Base-by-base conservation (phyloP, 768 basidiomycete genomes). In the Mycena pura region DNA sequence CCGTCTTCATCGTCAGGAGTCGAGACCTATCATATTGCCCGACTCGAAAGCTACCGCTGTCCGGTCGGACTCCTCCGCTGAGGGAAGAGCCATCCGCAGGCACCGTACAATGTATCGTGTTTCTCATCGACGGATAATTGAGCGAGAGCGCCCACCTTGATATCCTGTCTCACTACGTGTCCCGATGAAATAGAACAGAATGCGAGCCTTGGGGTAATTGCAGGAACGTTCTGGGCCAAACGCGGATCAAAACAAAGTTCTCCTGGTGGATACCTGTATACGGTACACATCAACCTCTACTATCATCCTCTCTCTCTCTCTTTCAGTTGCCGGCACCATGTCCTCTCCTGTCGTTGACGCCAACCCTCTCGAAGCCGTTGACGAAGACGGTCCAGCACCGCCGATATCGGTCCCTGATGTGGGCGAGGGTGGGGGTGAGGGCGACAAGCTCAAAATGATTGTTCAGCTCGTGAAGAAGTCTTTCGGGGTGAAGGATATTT, bases 401-500 rank as follows among this genome's bases (percentile, higher is more conserved):
- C 77, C 88, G 56, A 84, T 92, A 43, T 85, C 89, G 14, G 83
- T 92, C 5, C 87, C 89, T 57, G 91, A 92, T 64, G 73, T 83
- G 39, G 83, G 80, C 39, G 92, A 93, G 58, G 90, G 91, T 29
- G 96, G 97, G 73, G 92, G 93, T 29, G 96, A 98, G 73, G 92
- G 93, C 61, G 91, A 93, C 45, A 96, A 92, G 82, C 81, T 97
- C 60, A 95, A 91, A 84, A 95, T 96, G 88, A 93, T 98, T 47
- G 80, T 98, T 17, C 88, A 91, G 71, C 85, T 98, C 54, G 86
- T 96, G 65, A 95, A 94, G 80, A 93, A 90, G 76, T 95, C 86
- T 68, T 81, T 97, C 29, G 95, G 95, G 6, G 94, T 96, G 41
- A 95, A 96, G 77, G 96, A 97, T 72, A 93, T 98, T 63, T 95